Evolutionary conservation across 2,329 filamentous ascomycete species (phyloP).

Genomic region (Claviceps monticola): DNA sequence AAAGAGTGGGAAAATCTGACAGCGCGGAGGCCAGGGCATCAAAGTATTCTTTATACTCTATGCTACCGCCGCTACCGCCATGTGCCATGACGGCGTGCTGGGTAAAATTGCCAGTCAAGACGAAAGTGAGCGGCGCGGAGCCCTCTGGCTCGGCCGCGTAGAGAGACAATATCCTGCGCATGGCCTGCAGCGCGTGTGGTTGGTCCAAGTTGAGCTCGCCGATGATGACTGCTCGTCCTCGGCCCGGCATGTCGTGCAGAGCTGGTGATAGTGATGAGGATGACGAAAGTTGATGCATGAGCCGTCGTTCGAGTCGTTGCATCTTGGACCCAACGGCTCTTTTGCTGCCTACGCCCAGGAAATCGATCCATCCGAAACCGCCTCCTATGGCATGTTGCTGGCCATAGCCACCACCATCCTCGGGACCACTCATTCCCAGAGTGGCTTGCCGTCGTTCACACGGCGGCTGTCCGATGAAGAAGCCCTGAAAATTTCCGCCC

Average conservation of each 20-base stretch:
- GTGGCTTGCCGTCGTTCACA: constrained; percentile 74
- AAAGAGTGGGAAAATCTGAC: constrained; percentile 67
- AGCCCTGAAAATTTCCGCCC: constrained; percentile 80
- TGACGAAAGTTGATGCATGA: constrained; percentile 32
- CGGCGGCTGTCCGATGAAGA: constrained; percentile 82
- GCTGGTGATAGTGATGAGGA: constrained; percentile 14
- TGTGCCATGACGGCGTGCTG: constrained; percentile 50
- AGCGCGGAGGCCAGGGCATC: constrained; percentile 73
- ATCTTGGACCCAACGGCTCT: constrained; percentile 71
- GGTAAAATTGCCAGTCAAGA: constrained; percentile 77
- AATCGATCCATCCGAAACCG: constrained; percentile 95
- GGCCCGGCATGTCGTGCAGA: constrained; percentile 21
- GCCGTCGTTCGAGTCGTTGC: constrained; percentile 60
- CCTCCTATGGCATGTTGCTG: constrained; percentile 53
- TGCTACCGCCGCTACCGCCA: constrained; percentile 63
- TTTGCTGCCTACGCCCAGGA: constrained; percentile 81
- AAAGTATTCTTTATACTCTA: constrained; percentile 95
- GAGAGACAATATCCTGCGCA: constrained; percentile 61
- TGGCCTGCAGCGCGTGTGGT: constrained; percentile 64
- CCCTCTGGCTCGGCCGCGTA: constrained; percentile 55
- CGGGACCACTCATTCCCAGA: constrained; percentile 52
- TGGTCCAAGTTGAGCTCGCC: constrained; percentile 80
- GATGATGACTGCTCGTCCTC: constrained; percentile 55
- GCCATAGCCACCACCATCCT: constrained; percentile 32
- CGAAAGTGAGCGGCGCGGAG: constrained; percentile 60